These are phyloP conservation scores for Stagonosporopsis vannaccii DNA, from an alignment of 2,329 filamentous ascomycete species.

Conservation along the genomic window DNA sequence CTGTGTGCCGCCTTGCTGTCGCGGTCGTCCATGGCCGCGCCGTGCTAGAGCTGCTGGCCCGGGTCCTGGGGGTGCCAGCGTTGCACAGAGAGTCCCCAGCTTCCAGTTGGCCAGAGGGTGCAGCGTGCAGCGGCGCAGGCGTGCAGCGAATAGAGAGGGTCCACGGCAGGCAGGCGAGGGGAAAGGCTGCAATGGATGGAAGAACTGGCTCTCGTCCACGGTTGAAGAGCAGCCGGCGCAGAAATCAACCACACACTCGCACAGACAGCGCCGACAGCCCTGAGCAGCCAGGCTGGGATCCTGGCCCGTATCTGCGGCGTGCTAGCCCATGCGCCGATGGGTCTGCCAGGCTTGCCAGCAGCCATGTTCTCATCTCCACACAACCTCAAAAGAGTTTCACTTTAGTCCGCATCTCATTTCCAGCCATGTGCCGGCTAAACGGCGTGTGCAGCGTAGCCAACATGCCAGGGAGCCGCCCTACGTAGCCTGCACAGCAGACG, in stretches of 20 bases:
- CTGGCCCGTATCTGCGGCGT: conserved; percentile 9
- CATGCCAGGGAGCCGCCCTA: conserved; percentile 17
- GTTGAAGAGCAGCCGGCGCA: conserved; percentile 15
- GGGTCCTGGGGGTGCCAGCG: conserved; percentile 7
- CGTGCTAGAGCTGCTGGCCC: not conserved
- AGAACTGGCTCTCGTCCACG: too few relatives aligned
- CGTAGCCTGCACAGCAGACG: too few relatives aligned
- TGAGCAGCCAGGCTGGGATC: too few relatives aligned
- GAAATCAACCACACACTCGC: conserved; percentile 10
- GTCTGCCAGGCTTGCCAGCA: not conserved
- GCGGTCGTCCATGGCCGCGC: conserved; percentile 24
- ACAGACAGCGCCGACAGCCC: conserved; percentile 7
- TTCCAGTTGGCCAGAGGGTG: too few relatives aligned
- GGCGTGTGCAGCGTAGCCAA: conserved; percentile 10
- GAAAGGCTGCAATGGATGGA: too few relatives aligned
- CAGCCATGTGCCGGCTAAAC: conserved; percentile 16
- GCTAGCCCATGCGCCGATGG: conserved; percentile 11
- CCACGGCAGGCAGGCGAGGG: not conserved
- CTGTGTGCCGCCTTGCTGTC: conserved; percentile 23
- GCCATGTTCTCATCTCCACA: conserved; percentile 15
- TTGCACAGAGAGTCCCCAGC: conserved; percentile 2
- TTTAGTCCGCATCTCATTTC: conserved; percentile 14
- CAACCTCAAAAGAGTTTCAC: conserved; percentile 17
- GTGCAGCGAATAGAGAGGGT: conserved; percentile 8
- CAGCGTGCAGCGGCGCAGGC: conserved; percentile 4